Conservation (phyloP, 2,329 filamentous ascomycete species). For the Neofusicoccum ribis region DNA sequence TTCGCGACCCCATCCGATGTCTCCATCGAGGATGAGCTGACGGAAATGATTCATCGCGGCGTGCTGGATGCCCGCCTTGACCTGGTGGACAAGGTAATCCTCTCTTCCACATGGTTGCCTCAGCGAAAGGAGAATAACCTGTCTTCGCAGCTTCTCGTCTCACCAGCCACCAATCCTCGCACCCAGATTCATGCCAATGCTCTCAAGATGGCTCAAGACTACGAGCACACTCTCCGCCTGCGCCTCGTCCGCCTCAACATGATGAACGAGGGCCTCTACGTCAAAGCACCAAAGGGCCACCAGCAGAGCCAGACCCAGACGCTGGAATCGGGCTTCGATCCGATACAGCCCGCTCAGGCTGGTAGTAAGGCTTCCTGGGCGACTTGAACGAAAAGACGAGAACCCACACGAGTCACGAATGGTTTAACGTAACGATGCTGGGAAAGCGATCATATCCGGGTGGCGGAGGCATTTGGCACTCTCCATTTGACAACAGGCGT, state of each 20-base stretch:
- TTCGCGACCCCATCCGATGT: slow-evolving; percentile 63
- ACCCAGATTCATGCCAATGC: slow-evolving; percentile 69
- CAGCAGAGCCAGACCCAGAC: slow-evolving; percentile 4
- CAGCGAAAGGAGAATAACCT: background rate
- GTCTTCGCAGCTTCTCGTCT: slow-evolving; percentile 64
- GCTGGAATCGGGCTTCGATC: slow-evolving; percentile 7
- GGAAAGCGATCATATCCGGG: background rate
- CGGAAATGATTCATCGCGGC: slow-evolving; percentile 72
- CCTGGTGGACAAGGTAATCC: slow-evolving; percentile 68
- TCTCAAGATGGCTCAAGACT: slow-evolving; percentile 66
- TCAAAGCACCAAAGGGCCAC: slow-evolving; percentile 35
- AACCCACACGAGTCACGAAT: too few species aligned
- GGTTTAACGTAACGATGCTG: background rate
- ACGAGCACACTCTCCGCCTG: slow-evolving; percentile 73
- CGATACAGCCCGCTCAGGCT: background rate
- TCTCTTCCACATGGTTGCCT: background rate
- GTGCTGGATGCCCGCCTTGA: slow-evolving; percentile 80
- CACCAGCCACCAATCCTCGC: slow-evolving; percentile 66
- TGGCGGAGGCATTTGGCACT: background rate
- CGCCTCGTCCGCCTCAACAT: slow-evolving; percentile 78
- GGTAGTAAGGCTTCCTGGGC: background rate
- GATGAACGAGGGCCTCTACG: slow-evolving; percentile 71
- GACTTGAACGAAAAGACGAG: background rate
- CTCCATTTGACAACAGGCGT: background rate
- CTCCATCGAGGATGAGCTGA: slow-evolving; percentile 70